Evolutionary conservation across 2,329 filamentous ascomycete genomes (phyloP), one percentile per base, ranked within the genome.

Genomic region (Pleoardoris graminearum): DNA sequence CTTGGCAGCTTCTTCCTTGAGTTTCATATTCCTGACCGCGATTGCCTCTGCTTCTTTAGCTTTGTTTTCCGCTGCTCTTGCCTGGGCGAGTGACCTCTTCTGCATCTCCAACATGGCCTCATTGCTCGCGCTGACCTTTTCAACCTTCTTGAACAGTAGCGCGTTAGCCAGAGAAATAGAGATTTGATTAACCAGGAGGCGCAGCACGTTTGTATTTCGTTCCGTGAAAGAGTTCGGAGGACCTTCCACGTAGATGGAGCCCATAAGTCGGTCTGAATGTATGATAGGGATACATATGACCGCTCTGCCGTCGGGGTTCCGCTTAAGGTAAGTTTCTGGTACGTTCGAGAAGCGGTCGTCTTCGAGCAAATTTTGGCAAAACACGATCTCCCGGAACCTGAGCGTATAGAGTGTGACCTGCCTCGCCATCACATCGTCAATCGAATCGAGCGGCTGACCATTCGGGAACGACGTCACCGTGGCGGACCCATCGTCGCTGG

Each of bases 311-410:
- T 82, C 75, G 0, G 87, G 86, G 57, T 91, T 88, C 48, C 81
- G 80, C 59, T 83, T 79, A 25, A 89, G 75, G 83, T 89, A 92
- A 0, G 80, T 77, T 19, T 88, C 82, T 41, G 82, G 84, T 6
- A 91, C 87, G 55, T 90, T 91, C 39, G 87, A 87, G 58, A 92
- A 91, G 27, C 89, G 80, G 69, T 92, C 89, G 63, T 93, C 89
- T 43, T 83, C 84, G 19, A 89, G 77, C 22, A 92, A 77, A 63
- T 92, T 88, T 5, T 87, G 82, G 8, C 90, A 80, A 62, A 91
- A 91, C 7, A 92, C 85, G 0, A 83, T 79, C 70, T 92, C 89
- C 25, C 86, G 80, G 76, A 91, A 91, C 11, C 89, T 85, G 5
- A 90, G 84, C 57, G 86, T 88, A 72, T 91, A 92, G 4, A 90